A percentile compares a stretch with the other conserved stretches of the same genome.
Evolutionary conservation across 1,284 basidiomycete species (phyloP).

Genomic region (Moesziomyces antarcticus): DNA sequence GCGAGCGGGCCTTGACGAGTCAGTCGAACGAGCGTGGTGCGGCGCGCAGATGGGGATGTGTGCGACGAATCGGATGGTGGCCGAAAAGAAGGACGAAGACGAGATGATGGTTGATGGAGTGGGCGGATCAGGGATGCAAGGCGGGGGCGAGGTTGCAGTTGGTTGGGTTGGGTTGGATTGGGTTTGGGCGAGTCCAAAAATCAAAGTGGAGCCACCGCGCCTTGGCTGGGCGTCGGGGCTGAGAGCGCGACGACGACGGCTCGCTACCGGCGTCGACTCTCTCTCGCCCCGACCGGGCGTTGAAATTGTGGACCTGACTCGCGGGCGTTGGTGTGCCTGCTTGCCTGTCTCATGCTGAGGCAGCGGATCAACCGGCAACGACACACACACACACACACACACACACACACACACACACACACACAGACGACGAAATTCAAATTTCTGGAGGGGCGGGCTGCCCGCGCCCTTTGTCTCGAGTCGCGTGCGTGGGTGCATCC

Average conservation of each 20-base stretch:
- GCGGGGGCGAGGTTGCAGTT: background rate
- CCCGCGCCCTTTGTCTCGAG: background rate
- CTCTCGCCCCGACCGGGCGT: no score
- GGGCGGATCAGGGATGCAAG: background rate
- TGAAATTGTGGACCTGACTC: no score
- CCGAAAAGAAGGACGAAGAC: background rate
- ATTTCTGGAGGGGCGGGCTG: background rate
- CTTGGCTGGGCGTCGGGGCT: background rate
- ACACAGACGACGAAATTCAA: background rate
- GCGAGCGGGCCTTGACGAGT: no score
- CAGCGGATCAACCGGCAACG: background rate
- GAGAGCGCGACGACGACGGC: background rate
- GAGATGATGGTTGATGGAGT: background rate
- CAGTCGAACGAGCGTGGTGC: background rate
- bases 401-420: no score
- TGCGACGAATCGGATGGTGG: background rate
- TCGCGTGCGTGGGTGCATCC: no score
- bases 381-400: no score
- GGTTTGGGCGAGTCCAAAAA: background rate
- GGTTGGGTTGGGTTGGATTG: no score
- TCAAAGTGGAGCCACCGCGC: constrained; percentile 8
- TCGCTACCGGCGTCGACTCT: background rate
- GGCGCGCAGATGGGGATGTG: no score
- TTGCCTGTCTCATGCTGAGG: no score
- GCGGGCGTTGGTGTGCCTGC: no score